Evolutionary conservation across 140 eudicot species (phyloP).

Genomic region (Ambrosia hybrid): DNA sequence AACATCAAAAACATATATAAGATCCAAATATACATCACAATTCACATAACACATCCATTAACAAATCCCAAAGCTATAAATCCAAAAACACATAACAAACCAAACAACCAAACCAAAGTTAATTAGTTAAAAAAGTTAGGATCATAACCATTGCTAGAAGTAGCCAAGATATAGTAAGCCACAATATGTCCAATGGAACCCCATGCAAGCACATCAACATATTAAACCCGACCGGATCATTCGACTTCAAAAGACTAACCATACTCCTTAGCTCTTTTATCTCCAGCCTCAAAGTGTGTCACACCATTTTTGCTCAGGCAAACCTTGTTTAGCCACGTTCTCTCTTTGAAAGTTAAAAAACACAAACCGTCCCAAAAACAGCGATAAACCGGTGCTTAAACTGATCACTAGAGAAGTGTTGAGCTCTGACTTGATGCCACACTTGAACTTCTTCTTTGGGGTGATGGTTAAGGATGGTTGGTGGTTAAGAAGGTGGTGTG

Average conservation of each 20-base stretch:
- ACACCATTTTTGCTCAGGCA: slow-evolving; percentile 86
- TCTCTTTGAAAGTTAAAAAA: slow-evolving; percentile 95
- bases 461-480: slow-evolving; percentile 19
- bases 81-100: too few species aligned
- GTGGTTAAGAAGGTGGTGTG: too few species aligned
- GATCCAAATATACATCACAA: too few species aligned
- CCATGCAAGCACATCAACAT: slow-evolving; percentile 89
- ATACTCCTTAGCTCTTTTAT: slow-evolving; percentile 71
- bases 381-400: slow-evolving; percentile 83
- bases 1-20: background rate
- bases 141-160: slow-evolving; percentile 86
- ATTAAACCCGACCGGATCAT: slow-evolving; percentile 87
- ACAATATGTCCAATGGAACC: slow-evolving; percentile 86
- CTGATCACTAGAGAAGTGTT: slow-evolving; percentile 86
- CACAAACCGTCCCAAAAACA: slow-evolving; percentile 83
- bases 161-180: slow-evolving; percentile 83
- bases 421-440: slow-evolving; percentile 51
- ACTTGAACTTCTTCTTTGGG: slow-evolving; percentile 35
- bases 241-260: slow-evolving; percentile 73
- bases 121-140: slow-evolving; percentile 64
- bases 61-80: background rate
- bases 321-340: slow-evolving; percentile 84
- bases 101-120: background rate
- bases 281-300: slow-evolving; percentile 84
- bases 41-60: slow-evolving; percentile 16